These are phyloP conservation scores for Penstemon eatonii DNA, from an alignment of 257 asterid genomes.

Conservation along the genomic window DNA sequence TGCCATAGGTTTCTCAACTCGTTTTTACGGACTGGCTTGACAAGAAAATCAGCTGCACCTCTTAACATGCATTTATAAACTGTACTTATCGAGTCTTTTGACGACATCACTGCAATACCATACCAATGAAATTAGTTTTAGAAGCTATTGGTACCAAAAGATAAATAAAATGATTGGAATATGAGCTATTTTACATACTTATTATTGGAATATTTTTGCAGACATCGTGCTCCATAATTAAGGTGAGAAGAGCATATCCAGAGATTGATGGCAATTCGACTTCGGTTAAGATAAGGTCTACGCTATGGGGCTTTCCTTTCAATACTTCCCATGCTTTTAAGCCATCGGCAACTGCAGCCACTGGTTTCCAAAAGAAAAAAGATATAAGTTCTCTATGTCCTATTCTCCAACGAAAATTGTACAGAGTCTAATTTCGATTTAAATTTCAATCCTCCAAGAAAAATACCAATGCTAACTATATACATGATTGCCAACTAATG, in stretches of 20 bases:
- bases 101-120: slow-evolving; percentile 84
- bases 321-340: slow-evolving; percentile 93
- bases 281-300: slow-evolving; percentile 90
- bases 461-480: too few species aligned
- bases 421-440: too few species aligned
- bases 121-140: slow-evolving; percentile 17
- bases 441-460: too few species aligned
- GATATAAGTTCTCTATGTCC: slow-evolving; percentile 12
- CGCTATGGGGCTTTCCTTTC: slow-evolving; percentile 57
- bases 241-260: slow-evolving; percentile 92
- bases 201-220: slow-evolving; percentile 95
- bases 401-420: neutral
- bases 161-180: neutral
- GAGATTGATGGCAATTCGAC: slow-evolving; percentile 93
- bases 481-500: too few species aligned
- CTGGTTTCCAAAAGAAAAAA: slow-evolving; percentile 41
- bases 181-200: slow-evolving; percentile 48
- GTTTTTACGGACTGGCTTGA: slow-evolving; percentile 85
- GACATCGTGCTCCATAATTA: slow-evolving; percentile 83
- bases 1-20: slow-evolving; percentile 98
- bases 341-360: slow-evolving; percentile 89
- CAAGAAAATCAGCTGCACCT: slow-evolving; percentile 96
- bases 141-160: neutral
- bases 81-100: slow-evolving; percentile 80
- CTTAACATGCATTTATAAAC: slow-evolving; percentile 93